Base-by-base conservation (phyloP, 495 filamentous ascomycete genomes). In the Penicillium paradoxum region DNA sequence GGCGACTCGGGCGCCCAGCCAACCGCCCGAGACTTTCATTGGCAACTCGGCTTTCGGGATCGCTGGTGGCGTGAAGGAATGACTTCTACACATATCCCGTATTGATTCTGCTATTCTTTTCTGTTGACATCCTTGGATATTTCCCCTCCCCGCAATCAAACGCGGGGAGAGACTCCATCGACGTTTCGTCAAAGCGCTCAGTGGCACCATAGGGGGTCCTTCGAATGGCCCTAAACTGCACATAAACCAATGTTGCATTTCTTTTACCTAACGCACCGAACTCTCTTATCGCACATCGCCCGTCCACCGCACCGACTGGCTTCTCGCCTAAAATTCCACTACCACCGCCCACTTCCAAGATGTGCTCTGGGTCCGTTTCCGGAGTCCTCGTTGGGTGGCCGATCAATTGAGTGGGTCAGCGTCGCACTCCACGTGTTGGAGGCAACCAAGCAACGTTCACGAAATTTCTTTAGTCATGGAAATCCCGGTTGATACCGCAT, bases 381-480 rank as follows among this genome's bases (percentile, higher is more conserved):
- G 57, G 57, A 14, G 5, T 27, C 36, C 15, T 63, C 44, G 53
- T 63, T 66, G 60, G 63, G 9, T 33, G 36, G 53, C n/a, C 38
- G 56, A 53, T 63, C 51, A 21, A 3, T 18, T 3, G 9, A 47
- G 63, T 66, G 63, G 63, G 63, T 39, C 51, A 60, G 57, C 55
- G 60, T 65, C 53, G 63, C 53, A 65, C 63, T 65, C 63, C 63
- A 65, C 63, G 63, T 63, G 59, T 60, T 42, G 59, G 49, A 53
- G 33, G 10, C 52, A 37, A 9, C 53, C 56, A 53, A 49, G 34
- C 36, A 53, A 45, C 18, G 21, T 6, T 15, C 42, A 17, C 39
- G 9, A 36, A 49, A 43, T 54, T 21, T 9, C 18, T 19, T 55
- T 59, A 53, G 56, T 57, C 45, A 59, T 29, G 22, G 55, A 37